Conservation (phyloP, 2,329 filamentous ascomycete genomes). For the Macrophomina phaseolina region DNA sequence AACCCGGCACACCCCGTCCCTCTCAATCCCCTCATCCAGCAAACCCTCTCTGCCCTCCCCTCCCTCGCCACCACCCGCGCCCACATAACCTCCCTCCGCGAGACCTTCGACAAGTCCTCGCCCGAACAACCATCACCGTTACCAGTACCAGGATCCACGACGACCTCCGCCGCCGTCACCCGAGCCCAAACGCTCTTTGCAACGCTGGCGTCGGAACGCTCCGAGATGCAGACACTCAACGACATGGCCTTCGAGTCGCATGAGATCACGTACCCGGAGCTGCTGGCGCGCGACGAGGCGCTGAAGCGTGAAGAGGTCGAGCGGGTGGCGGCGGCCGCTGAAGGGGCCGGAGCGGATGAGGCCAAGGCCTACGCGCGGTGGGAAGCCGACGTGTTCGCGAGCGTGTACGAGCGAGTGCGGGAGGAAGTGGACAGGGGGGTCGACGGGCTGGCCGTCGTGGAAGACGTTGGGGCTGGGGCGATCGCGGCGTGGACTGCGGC, state of each 20-base stretch:
- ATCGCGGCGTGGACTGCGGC: neutral
- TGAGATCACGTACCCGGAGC: constrained; percentile 64
- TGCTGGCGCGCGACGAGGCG: constrained; percentile 60
- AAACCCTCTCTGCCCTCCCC: constrained; percentile 5
- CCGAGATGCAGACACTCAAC: constrained; percentile 59
- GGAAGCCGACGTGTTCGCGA: constrained; percentile 56
- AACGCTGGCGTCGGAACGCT: constrained; percentile 47
- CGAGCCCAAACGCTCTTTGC: neutral
- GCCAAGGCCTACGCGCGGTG: constrained; percentile 58
- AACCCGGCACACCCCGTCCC: constrained; percentile 33
- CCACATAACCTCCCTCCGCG: constrained; percentile 31
- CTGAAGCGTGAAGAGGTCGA: constrained; percentile 57
- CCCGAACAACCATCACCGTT: too few species aligned
- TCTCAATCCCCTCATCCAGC: constrained; percentile 29
- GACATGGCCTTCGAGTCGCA: constrained; percentile 62
- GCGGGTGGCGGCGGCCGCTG: constrained; percentile 38
- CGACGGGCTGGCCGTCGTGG: constrained; percentile 44
- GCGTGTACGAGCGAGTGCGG: constrained; percentile 56
- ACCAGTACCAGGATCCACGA: constrained; percentile 39
- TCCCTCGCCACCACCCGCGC: constrained; percentile 2
- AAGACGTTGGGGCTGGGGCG: neutral
- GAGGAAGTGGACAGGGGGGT: constrained; percentile 57
- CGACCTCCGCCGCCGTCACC: constrained; percentile 28
- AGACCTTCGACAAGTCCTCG: constrained; percentile 49
- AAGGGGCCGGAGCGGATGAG: constrained; percentile 46